phyloP scores from a whole-genome alignment of 139 green algal genomes.

The Chlorella sp. region DNA sequence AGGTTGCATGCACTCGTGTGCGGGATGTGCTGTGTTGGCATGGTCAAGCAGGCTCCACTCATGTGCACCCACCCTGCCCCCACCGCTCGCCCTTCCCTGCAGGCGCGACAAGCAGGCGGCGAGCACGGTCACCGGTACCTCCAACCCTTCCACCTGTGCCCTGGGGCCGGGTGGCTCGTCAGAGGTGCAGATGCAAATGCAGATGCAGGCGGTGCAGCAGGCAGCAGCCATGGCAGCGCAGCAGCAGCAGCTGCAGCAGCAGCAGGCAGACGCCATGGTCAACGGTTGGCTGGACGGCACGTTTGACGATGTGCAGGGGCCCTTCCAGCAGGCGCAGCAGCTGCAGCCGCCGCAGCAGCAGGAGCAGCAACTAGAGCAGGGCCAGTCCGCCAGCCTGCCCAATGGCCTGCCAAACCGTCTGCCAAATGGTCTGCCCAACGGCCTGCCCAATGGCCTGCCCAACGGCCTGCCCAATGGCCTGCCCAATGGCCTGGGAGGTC shows the following conservation, averaged over 20 bases:
- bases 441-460: no score
- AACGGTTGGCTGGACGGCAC: not conserved
- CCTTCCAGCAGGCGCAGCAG: not conserved
- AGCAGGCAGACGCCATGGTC: not conserved
- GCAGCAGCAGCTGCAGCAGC: not conserved
- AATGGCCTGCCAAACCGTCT: no score
- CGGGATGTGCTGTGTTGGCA: no score
- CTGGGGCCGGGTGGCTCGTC: not conserved
- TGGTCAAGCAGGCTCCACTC: no score
- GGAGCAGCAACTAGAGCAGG: not conserved
- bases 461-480: no score
- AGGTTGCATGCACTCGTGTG: no score
- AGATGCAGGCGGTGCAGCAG: not conserved
- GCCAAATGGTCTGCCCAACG: no score
- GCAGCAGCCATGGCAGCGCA: not conserved
- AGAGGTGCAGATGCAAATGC: not conserved
- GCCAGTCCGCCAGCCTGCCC: no score
- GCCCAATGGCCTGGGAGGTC: no score
- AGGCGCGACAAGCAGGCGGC: constrained; percentile 34
- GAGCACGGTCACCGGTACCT: constrained; percentile 3
- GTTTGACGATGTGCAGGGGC: not conserved
- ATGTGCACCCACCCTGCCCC: not conserved
- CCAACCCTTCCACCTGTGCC: no score
- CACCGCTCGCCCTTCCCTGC: not conserved
- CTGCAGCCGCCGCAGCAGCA: not conserved